Evolutionary conservation across 805 yeast genomes (phyloP).

Genomic region (Wickerhamiella occidentalis): DNA sequence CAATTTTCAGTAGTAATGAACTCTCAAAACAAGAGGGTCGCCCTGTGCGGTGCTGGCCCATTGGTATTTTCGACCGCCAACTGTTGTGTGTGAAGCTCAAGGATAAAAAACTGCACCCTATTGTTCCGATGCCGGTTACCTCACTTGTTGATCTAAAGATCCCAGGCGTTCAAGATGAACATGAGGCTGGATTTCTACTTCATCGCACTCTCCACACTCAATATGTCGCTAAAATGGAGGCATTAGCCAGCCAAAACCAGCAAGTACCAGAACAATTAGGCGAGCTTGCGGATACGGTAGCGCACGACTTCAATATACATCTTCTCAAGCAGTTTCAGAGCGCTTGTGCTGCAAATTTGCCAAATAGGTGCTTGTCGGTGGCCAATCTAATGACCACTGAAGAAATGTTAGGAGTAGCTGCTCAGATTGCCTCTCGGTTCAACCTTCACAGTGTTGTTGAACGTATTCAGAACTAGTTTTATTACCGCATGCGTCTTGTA

Average conservation of each 20-base stretch:
- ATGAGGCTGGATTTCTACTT: constrained; percentile 22
- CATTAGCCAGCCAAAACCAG: background rate
- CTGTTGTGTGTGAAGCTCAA: constrained; percentile 65
- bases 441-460: constrained; percentile 42
- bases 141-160: constrained; percentile 59
- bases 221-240: constrained; percentile 19
- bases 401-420: constrained; percentile 72
- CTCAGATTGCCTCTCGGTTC: constrained; percentile 68
- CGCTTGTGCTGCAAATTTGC: constrained; percentile 56
- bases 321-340: constrained; percentile 62
- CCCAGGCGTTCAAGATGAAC: constrained; percentile 37
- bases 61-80: constrained; percentile 55
- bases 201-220: constrained; percentile 21
- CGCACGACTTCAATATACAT: constrained; percentile 58
- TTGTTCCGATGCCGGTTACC: constrained; percentile 75
- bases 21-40: constrained; percentile 36
- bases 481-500: too few relatives aligned
- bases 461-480: constrained; percentile 20
- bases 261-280: constrained; percentile 24
- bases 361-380: constrained; percentile 55
- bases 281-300: constrained; percentile 42
- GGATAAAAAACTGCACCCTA: constrained; percentile 53
- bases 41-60: constrained; percentile 72
- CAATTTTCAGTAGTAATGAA: constrained; percentile 51
- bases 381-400: constrained; percentile 61